A percentile compares a stretch with the other conserved stretches of the same genome.
Conservation (phyloP, 257 asterid genomes). For the Gentiana straminea region DNA sequence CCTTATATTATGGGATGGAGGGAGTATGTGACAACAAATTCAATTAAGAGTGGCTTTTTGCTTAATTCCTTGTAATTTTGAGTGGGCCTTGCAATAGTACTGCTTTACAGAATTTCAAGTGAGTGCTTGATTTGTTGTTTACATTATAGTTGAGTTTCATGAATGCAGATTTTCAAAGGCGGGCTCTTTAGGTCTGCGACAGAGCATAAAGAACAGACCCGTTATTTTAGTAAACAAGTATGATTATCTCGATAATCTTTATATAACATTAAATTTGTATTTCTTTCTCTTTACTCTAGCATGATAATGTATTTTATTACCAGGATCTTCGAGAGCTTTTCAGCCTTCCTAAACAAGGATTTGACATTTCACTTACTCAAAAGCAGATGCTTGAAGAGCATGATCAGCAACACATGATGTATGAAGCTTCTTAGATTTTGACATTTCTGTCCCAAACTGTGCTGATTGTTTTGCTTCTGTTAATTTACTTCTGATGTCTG, state of each 20-base stretch:
- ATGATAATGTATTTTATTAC: slow-evolving; percentile 7
- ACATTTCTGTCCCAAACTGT: background rate
- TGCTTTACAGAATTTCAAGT: no score
- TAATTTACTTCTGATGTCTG: background rate
- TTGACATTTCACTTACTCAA: slow-evolving; percentile 78
- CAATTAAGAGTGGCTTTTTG: no score
- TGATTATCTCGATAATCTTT: background rate
- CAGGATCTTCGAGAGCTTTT: slow-evolving; percentile 89
- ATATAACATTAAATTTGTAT: background rate
- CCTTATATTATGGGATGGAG: no score
- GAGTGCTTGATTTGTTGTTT: slow-evolving; percentile 6
- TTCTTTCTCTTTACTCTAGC: background rate
- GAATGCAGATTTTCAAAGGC: slow-evolving; percentile 77
- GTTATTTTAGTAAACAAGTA: slow-evolving; percentile 94
- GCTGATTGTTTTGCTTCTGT: background rate
- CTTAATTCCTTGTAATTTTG: no score
- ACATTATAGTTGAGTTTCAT: slow-evolving; percentile 4
- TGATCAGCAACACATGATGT: slow-evolving; percentile 70
- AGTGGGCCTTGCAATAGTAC: no score
- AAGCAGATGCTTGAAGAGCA: slow-evolving; percentile 88
- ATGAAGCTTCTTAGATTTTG: slow-evolving; percentile 7
- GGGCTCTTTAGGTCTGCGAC: slow-evolving; percentile 97
- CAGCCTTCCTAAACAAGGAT: slow-evolving; percentile 69
- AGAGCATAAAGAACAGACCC: slow-evolving; percentile 81
- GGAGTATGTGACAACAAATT: no score